Conservation (phyloP, 179 eudicot genomes). For the Vitellaria paradoxa region DNA sequence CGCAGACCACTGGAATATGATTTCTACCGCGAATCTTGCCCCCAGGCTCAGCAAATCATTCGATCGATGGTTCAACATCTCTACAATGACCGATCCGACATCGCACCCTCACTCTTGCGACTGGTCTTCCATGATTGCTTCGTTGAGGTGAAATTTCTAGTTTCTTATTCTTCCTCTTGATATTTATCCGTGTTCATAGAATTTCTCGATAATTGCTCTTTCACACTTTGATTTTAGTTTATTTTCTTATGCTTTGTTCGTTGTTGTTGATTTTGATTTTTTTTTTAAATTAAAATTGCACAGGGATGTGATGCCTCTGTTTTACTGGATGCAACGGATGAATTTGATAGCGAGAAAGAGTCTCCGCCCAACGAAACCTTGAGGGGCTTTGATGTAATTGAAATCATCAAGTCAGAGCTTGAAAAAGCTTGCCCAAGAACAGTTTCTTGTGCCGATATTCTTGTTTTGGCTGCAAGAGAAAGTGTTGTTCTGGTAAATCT, state of each 20-base stretch:
- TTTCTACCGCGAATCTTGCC: constrained; percentile 50
- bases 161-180: constrained; percentile 3
- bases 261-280: background rate
- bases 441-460: constrained; percentile 69
- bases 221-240: background rate
- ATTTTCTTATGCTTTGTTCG: background rate
- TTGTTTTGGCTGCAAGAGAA: constrained; percentile 67
- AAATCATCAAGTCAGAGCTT: constrained; percentile 43
- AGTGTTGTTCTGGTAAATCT: constrained; percentile 46
- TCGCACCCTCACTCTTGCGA: constrained; percentile 51
- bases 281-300: background rate
- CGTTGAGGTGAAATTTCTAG: constrained; percentile 35
- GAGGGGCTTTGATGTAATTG: constrained; percentile 53
- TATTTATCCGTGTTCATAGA: constrained; percentile 9
- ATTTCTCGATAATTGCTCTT: background rate
- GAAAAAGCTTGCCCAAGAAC: constrained; percentile 59
- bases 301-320: constrained; percentile 76
- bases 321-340: constrained; percentile 37
- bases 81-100: constrained; percentile 13
- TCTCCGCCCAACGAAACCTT: constrained; percentile 45
- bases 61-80: constrained; percentile 31
- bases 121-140: constrained; percentile 69
- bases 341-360: constrained; percentile 43
- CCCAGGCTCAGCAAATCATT: constrained; percentile 45
- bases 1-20: constrained; percentile 39